phyloP scores from a whole-genome alignment of 176 grass and related monocot species.

The Aegilops sharonensis region DNA sequence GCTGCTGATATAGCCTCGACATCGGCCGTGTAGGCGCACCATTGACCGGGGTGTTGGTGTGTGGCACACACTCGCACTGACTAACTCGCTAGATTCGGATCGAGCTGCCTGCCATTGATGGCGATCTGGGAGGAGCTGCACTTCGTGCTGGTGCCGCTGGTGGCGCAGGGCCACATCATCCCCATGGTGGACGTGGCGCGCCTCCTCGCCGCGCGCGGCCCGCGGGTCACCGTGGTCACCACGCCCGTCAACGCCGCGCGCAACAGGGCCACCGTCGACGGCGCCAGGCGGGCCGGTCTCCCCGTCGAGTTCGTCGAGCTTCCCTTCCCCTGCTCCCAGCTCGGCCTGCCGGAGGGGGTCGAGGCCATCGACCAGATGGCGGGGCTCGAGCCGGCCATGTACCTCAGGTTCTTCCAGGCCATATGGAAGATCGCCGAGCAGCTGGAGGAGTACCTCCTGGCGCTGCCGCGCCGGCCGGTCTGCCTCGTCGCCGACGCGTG shows the following conservation, averaged over 20 bases:
- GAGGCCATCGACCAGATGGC: conserved; percentile 33
- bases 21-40: not conserved
- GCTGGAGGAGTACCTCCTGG: conserved; percentile 33
- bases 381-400: not conserved
- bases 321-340: conserved; percentile 8
- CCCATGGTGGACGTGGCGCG: conserved; percentile 51
- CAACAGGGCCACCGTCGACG: conserved; percentile 20
- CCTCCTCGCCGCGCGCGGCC: conserved; percentile 40
- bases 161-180: conserved; percentile 60
- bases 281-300: conserved; percentile 9
- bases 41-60: not conserved
- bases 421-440: conserved; percentile 9
- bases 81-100: too few relatives aligned
- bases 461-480: conserved; percentile 19
- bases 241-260: conserved; percentile 50
- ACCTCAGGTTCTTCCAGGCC: conserved; percentile 23
- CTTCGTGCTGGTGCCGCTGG: conserved; percentile 47
- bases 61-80: too few relatives aligned
- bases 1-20: not conserved
- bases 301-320: conserved; percentile 44
- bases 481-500: conserved; percentile 30
- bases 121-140: conserved; percentile 14
- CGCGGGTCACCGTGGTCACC: conserved; percentile 37
- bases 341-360: conserved; percentile 38
- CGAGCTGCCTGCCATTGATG: not conserved